These are phyloP conservation scores for Nymphaea thermarum DNA, from an alignment of 164 flowering plant species.

Conservation along the genomic window DNA sequence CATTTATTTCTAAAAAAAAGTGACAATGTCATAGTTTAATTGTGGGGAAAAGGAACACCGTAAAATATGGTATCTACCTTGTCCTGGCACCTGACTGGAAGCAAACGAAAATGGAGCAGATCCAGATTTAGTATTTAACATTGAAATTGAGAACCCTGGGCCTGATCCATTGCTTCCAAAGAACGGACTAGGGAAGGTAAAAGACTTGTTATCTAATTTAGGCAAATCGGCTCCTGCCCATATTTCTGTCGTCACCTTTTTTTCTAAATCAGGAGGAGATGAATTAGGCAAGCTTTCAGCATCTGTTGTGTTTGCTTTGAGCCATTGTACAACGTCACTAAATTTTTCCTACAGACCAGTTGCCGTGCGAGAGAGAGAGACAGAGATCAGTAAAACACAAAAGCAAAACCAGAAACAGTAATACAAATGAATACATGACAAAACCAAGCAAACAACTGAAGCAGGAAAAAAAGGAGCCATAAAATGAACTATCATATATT, in stretches of 20 bases:
- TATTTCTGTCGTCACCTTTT: background rate
- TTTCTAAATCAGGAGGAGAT: slow-evolving; percentile 8
- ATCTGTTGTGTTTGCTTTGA: slow-evolving; percentile 54
- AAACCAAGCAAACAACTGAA: too few species aligned
- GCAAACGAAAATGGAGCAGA: background rate
- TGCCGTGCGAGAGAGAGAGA: background rate
- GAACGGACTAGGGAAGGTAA: background rate
- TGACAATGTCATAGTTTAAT: background rate
- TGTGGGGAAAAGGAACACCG: background rate
- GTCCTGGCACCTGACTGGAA: background rate
- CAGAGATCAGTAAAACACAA: too few species aligned
- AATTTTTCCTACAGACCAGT: slow-evolving; percentile 55
- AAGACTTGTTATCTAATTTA: background rate
- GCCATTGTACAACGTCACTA: slow-evolving; percentile 82
- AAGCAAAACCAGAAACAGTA: too few species aligned
- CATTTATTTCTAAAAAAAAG: too few species aligned
- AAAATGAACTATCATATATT: too few species aligned
- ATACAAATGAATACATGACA: too few species aligned
- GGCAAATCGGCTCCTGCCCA: background rate
- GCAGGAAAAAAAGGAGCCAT: too few species aligned
- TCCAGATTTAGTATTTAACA: background rate
- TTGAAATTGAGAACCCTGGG: background rate
- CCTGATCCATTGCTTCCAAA: background rate
- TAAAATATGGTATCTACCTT: background rate
- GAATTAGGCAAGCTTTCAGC: slow-evolving; percentile 21